Percentiles rank a stretch among this genome's conserved stretches.
These are phyloP conservation scores for Rhipidocladum racemiflorum DNA, from an alignment of 176 grass and related monocot species.

Conservation along the genomic window DNA sequence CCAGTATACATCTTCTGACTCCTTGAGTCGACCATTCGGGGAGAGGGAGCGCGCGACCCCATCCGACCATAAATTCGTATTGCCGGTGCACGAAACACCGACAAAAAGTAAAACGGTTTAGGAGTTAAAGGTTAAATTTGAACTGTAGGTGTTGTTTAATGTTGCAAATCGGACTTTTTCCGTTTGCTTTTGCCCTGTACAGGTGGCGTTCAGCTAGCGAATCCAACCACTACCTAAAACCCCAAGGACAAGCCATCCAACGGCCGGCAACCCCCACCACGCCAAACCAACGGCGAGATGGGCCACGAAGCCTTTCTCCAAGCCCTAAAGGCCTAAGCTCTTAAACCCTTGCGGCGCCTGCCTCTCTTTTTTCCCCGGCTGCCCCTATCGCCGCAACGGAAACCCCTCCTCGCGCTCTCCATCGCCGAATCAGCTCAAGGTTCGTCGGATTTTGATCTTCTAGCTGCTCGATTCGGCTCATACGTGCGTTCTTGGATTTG, in stretches of 20 bases:
- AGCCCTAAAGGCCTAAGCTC: neutral
- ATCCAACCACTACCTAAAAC: neutral
- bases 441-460: neutral
- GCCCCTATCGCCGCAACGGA: constrained; percentile 9
- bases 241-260: constrained; percentile 28
- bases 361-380: neutral
- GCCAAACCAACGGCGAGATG: constrained; percentile 19
- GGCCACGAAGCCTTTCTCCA: neutral
- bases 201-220: neutral
- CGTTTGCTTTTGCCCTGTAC: too few species aligned
- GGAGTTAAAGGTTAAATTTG: too few species aligned
- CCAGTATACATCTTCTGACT: too few species aligned
- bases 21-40: too few species aligned
- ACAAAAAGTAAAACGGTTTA: too few species aligned
- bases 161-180: too few species aligned
- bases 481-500: neutral
- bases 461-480: neutral
- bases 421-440: neutral
- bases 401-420: neutral
- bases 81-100: too few species aligned
- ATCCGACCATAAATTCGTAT: too few species aligned
- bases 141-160: too few species aligned
- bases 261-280: neutral
- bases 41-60: too few species aligned
- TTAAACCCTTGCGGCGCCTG: constrained; percentile 44